These are phyloP conservation scores for Xanthoceras sorbifolium DNA, from an alignment of 345 rosid species.

Conservation along the genomic window DNA sequence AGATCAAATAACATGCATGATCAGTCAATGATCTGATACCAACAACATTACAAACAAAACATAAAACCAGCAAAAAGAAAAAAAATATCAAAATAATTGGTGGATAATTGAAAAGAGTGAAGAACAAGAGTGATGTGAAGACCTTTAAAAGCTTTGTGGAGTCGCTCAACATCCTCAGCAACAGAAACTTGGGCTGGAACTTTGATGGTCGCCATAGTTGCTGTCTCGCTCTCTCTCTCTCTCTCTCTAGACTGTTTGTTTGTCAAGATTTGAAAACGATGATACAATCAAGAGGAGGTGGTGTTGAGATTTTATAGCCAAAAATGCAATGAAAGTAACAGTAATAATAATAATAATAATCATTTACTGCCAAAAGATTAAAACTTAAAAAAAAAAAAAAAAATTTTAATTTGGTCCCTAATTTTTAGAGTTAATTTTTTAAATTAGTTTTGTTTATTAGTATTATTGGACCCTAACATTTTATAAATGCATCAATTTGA, in stretches of 20 bases:
- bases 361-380: too few species aligned
- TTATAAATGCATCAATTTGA: too few species aligned
- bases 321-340: too few species aligned
- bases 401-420: too few species aligned
- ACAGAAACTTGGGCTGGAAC: conserved; percentile 63
- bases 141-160: conserved; percentile 83
- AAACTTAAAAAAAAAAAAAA: too few species aligned
- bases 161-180: conserved; percentile 87
- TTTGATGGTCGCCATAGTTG: conserved; percentile 67
- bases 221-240: conserved; percentile 4
- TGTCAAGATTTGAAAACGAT: conserved; percentile 22
- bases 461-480: too few species aligned
- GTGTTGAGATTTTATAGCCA: background rate
- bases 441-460: too few species aligned
- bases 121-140: background rate
- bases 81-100: background rate
- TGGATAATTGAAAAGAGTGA: background rate
- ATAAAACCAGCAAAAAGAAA: background rate
- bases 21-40: background rate
- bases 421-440: too few species aligned
- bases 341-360: too few species aligned
- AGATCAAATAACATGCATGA: background rate
- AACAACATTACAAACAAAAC: background rate
- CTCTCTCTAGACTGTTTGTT: conserved; percentile 5
- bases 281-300: background rate